Conservation (phyloP, 2,329 filamentous ascomycete genomes). For the Sclerotinia spermophila region DNA sequence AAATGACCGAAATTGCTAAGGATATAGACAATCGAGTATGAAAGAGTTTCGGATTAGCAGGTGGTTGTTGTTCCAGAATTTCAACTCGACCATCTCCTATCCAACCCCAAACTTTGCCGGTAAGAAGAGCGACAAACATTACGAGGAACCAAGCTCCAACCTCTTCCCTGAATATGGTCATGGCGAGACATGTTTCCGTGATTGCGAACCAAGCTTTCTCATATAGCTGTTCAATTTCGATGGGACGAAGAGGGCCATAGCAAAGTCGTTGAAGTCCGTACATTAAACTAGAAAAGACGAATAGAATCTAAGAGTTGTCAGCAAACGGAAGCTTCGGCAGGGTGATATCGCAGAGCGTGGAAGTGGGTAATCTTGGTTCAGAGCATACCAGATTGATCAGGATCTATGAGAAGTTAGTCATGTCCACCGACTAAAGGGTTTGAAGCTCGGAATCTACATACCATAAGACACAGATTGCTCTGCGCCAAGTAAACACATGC, state of each 20-base stretch:
- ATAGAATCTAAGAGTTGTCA: conserved; percentile 50
- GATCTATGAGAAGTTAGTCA: conserved; percentile 53
- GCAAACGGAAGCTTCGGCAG: conserved; percentile 8
- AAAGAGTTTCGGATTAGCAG: conserved; percentile 82
- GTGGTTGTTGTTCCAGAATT: conserved; percentile 90
- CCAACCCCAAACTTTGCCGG: conserved; percentile 98
- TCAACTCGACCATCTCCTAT: conserved; percentile 94
- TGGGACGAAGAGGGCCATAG: conserved; percentile 83
- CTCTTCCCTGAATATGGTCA: conserved; percentile 97
- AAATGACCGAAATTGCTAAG: conserved; percentile 71
- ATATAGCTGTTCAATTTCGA: conserved; percentile 95
- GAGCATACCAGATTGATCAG: conserved; percentile 68
- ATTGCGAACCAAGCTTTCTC: conserved; percentile 98
- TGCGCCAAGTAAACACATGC: conserved; percentile 95
- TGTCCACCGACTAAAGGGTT: background rate
- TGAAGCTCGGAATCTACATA: conserved; percentile 41
- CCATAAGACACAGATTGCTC: conserved; percentile 92
- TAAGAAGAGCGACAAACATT: conserved; percentile 92
- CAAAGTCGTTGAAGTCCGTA: conserved; percentile 86
- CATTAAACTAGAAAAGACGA: conserved; percentile 75
- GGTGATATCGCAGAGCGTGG: background rate
- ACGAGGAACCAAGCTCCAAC: conserved; percentile 91
- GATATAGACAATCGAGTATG: conserved; percentile 78
- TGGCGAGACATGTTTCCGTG: conserved; percentile 92
- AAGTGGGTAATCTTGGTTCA: background rate